Evolutionary conservation across 805 yeast genomes (phyloP), one percentile per base, ranked within the genome.

Genomic region (Clavispora carvajalis): DNA sequence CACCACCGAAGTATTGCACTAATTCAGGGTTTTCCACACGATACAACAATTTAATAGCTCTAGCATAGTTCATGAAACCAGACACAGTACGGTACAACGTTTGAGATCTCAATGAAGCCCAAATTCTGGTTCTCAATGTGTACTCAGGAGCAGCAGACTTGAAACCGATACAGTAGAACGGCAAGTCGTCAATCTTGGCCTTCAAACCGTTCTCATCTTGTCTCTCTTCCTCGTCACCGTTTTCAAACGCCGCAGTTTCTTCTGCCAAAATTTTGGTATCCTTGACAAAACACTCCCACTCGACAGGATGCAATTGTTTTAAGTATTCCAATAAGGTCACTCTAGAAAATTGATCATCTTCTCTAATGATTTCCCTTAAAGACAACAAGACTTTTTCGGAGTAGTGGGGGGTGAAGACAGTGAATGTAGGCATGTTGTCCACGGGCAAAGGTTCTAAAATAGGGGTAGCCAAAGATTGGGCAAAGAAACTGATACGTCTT

Each of bases 391-490:
- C 86, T 62, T 84, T 88, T 58, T 89, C 96, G 7, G 83, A 72
- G 59, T 83, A 89, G 59, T 89, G 96, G 7, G 96, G 96, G 34
- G 89, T 75, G 54, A 89, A 68, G 7, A 88, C 95, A 1, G 99
- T 90, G 67, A 93, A 93, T 10, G 98, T 91, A 51, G 99, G 99
- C 99, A 93, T 93, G 75, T 91, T 91, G 68, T 93, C 99, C 53
- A 95, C 98, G 33, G 99, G 99, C 60, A 93, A 75, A 47, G 99
- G 98, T 71, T 93, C 99, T 48, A 96, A 96, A 56, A 93, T 90
- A 54, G 99, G 99, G 45, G 99, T 93, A 38, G 99, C 95, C 67
- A 93, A 76, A 9, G 98, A 90, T 69, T 93, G 99, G 44, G 99
- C 99, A 72, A 93, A 93, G 85, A 95, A 93, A 44, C 97, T 87